Base-by-base conservation (phyloP, 1,284 basidiomycete species). In the Ceratobasidium sp. region DNA sequence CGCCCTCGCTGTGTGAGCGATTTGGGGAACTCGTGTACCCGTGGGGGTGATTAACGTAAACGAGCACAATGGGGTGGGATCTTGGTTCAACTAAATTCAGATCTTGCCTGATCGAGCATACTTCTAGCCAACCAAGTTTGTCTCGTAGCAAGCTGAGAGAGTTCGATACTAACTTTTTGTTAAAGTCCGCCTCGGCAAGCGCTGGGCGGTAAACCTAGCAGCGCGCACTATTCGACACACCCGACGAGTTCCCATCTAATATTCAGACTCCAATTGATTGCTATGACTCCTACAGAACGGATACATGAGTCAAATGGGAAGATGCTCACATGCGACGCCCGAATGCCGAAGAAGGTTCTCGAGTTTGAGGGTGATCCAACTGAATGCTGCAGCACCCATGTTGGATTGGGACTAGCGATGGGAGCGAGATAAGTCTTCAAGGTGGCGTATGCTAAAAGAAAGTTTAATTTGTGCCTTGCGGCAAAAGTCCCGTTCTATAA, bases 331-430 rank as follows among this genome's bases (percentile, higher is more conserved):
- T 5, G 19, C 59, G 37, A 13, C 15, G 17, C 34, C 59, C 37
- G 9, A 1, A 37, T n/a, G 46, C 46, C 59, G 9, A 17, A 37
- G 37, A 62, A 62, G 59, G 37, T 22, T 37, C 59, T 37, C 34
- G 34, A 43, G n/a, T 40, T n/a, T 32, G 59, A 62, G 59, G 59
- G 59, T 19, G 59, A 62, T 4, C 59, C 59, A 62, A 37, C 37
- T 43, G 59, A 62, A 43, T 43, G 22, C 22, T 32, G 19, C 59
- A 62, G 7, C 32, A 19, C 34, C 59, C 17, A 40, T n/a, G n/a
- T 40, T 62, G 34, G 6, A 43, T 43, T 43, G 15, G 37, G 34
- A 17, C 15, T 43, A 43, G 59, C 59, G 59, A 62, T 62, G 59
- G 37, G 37, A 43, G 34, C 37, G n/a, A 62, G 59, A 62, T 62